phyloP scores from a whole-genome alignment of 768 basidiomycete genomes.

The Clavaria fumosa region DNA sequence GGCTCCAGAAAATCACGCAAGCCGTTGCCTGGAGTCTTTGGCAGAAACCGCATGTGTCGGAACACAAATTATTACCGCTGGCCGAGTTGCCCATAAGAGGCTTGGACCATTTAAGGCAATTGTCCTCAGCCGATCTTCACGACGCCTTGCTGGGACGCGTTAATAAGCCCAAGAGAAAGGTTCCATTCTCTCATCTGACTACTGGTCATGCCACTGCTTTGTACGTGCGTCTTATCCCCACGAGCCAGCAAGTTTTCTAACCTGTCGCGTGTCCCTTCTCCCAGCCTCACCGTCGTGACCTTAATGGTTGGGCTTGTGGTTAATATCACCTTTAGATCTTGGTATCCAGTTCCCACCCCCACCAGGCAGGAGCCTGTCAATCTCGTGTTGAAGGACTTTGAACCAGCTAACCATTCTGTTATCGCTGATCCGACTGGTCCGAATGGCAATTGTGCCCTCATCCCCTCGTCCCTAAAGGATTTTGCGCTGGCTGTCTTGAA shows the following conservation, averaged over 20 bases:
- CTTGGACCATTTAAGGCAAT: no score
- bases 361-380: slow-evolving; percentile 13
- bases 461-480: slow-evolving; percentile 31
- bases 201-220: slow-evolving; percentile 47
- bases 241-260: no score
- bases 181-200: slow-evolving; percentile 27
- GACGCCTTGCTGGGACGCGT: slow-evolving; percentile 18
- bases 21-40: no score
- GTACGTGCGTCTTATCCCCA: slow-evolving; percentile 27
- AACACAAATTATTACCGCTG: no score
- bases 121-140: no score
- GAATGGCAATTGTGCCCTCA: slow-evolving; percentile 18
- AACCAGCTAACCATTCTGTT: slow-evolving; percentile 25
- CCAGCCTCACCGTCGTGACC: slow-evolving; percentile 55
- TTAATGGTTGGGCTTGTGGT: slow-evolving; percentile 48
- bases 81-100: no score
- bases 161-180: slow-evolving; percentile 23
- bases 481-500: slow-evolving; percentile 36
- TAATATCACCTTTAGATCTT: slow-evolving; percentile 31
- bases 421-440: slow-evolving; percentile 15
- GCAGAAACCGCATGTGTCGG: no score
- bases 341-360: slow-evolving; percentile 22
- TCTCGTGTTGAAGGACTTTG: slow-evolving; percentile 27
- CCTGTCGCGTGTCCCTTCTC: no score
- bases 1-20: no score